phyloP scores from a whole-genome alignment of 306 rosid species.

The Dalbergia cochinchinensis region DNA sequence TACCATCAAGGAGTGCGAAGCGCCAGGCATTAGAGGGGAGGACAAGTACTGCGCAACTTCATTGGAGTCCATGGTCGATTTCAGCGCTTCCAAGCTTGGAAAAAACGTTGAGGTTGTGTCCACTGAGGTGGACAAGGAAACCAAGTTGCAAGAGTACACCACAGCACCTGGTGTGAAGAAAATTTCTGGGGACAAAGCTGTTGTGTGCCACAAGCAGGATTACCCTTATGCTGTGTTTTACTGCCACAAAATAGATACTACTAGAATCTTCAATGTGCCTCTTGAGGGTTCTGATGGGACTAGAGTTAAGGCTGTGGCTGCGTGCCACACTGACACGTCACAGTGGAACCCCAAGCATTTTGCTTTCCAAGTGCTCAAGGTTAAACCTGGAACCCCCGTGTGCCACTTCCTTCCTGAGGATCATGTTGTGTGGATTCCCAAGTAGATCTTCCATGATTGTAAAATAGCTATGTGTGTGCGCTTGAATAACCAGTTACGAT shows the following conservation, averaged over 20 bases:
- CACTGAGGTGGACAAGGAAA: slow-evolving; percentile 62
- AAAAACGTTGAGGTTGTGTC: slow-evolving; percentile 60
- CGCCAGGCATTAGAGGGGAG: slow-evolving; percentile 53
- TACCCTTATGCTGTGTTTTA: slow-evolving; percentile 82
- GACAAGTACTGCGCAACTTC: slow-evolving; percentile 88
- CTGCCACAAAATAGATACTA: slow-evolving; percentile 65
- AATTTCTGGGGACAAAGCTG: slow-evolving; percentile 48
- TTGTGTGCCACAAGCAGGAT: slow-evolving; percentile 78
- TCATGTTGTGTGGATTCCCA: slow-evolving; percentile 77
- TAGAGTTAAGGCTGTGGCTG: slow-evolving; percentile 69
- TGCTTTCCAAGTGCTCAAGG: slow-evolving; percentile 81
- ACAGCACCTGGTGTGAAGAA: slow-evolving; percentile 55
- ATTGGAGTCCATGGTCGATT: slow-evolving; percentile 87
- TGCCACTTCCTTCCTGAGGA: slow-evolving; percentile 92
- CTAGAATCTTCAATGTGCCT: slow-evolving; percentile 58
- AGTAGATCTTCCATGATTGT: slow-evolving; percentile 25
- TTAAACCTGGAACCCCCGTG: slow-evolving; percentile 80
- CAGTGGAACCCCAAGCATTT: slow-evolving; percentile 86
- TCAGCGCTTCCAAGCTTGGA: slow-evolving; percentile 72
- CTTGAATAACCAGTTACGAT: slow-evolving; percentile 26
- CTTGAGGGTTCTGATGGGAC: slow-evolving; percentile 64
- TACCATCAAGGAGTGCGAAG: slow-evolving; percentile 72
- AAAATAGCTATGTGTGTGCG: too few species aligned
- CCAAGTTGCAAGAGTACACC: slow-evolving; percentile 54
- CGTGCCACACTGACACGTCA: slow-evolving; percentile 80